Conservation (phyloP, 192 early-diverging fungal species). For the Entomortierella parvispora region DNA sequence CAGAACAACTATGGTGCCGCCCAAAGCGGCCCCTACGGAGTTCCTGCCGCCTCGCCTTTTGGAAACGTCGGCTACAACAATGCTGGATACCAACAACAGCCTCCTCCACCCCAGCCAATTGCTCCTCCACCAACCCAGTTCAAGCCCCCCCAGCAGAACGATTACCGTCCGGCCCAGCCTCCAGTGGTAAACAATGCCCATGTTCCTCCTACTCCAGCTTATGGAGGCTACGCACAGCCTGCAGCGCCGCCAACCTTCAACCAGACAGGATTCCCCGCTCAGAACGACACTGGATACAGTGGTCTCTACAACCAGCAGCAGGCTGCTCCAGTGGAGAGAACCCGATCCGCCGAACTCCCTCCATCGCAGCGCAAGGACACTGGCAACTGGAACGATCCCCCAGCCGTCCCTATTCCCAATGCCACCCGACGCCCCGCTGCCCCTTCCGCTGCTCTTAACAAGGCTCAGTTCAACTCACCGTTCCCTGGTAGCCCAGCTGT, state of each 20-base stretch:
- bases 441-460: constrained; percentile 56
- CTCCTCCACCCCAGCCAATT: constrained; percentile 29
- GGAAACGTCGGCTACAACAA: constrained; percentile 43
- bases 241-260: constrained; percentile 31
- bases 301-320: constrained; percentile 36
- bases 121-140: constrained; percentile 40
- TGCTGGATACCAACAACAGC: constrained; percentile 30
- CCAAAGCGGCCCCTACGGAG: constrained; percentile 14
- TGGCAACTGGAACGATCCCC: constrained; percentile 70
- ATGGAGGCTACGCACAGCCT: constrained; percentile 25
- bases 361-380: constrained; percentile 56
- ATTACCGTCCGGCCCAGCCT: constrained; percentile 44
- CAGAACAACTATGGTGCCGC: constrained; percentile 23
- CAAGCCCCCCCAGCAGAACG: constrained; percentile 34
- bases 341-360: constrained; percentile 43
- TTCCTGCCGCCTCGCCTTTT: constrained; percentile 28
- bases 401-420: constrained; percentile 44
- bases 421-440: constrained; percentile 36
- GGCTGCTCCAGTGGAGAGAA: constrained; percentile 27
- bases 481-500: constrained; percentile 48
- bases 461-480: constrained; percentile 48
- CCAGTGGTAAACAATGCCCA: constrained; percentile 36
- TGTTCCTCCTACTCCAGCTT: constrained; percentile 33
- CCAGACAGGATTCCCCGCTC: constrained; percentile 24
- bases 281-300: constrained; percentile 19